Conservation (phyloP, 2,329 filamentous ascomycete genomes). For the Domatiomyces catenatus region DNA sequence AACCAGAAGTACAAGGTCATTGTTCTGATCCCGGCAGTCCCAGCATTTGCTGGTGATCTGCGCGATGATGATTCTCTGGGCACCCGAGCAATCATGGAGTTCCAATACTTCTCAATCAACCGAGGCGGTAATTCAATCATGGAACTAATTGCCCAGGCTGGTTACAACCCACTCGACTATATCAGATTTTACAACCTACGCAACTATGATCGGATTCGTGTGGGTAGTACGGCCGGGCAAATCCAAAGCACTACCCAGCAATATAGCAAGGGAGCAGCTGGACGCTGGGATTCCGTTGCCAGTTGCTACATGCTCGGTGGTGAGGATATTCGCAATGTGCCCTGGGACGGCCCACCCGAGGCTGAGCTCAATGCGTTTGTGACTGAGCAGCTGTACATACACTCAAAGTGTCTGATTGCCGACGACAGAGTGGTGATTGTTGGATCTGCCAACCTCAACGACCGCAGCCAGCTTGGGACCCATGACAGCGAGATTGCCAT, state of each 20-base stretch:
- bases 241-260: slow-evolving; percentile 49
- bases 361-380: slow-evolving; percentile 48
- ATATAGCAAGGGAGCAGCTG: slow-evolving; percentile 31
- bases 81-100: slow-evolving; percentile 77
- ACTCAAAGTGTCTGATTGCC: slow-evolving; percentile 53
- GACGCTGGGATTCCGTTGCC: slow-evolving; percentile 60
- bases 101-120: slow-evolving; percentile 67
- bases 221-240: slow-evolving; percentile 22
- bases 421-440: slow-evolving; percentile 77
- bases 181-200: slow-evolving; percentile 75
- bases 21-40: slow-evolving; percentile 63
- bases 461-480: slow-evolving; percentile 70
- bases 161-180: slow-evolving; percentile 56
- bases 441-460: slow-evolving; percentile 81
- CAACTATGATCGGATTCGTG: slow-evolving; percentile 70
- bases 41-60: slow-evolving; percentile 68
- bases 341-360: slow-evolving; percentile 40
- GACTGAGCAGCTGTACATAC: slow-evolving; percentile 47
- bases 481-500: slow-evolving; percentile 87
- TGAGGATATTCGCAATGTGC: slow-evolving; percentile 49
- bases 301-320: slow-evolving; percentile 73
- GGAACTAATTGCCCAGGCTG: slow-evolving; percentile 49
- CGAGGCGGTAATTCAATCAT: slow-evolving; percentile 65
- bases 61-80: slow-evolving; percentile 56
- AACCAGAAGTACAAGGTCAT: slow-evolving; percentile 58